Percentiles rank a stretch among this genome's conserved stretches.
Evolutionary conservation across 2,329 filamentous ascomycete species (phyloP).

Genomic region (Trichoderma lentiforme): DNA sequence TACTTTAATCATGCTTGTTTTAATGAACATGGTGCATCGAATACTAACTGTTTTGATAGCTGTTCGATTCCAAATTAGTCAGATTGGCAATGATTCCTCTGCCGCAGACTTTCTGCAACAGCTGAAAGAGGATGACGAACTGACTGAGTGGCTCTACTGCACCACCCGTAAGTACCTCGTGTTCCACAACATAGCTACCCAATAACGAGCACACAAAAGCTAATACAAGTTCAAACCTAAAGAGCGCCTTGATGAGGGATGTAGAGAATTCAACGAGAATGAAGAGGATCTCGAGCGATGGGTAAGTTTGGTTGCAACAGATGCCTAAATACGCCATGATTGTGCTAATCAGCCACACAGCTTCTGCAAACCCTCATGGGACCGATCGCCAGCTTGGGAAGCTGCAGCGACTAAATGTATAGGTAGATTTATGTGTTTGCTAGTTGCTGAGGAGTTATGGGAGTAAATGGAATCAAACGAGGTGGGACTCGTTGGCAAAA

Average conservation of each 20-base stretch:
- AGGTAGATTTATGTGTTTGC: not conserved
- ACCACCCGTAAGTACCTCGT: conserved; percentile 4
- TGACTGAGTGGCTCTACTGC: not conserved
- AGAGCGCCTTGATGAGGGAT: conserved; percentile 14
- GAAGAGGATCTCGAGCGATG: conserved; percentile 14
- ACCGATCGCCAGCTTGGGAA: not conserved
- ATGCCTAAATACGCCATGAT: too few species aligned
- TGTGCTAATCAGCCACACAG: not conserved
- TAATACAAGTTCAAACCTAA: not conserved
- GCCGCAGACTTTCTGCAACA: not conserved
- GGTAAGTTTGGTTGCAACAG: not conserved
- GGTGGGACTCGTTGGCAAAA: not conserved
- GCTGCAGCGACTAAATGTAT: not conserved
- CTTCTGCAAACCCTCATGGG: conserved; percentile 1
- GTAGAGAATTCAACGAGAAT: not conserved
- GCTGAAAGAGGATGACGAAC: not conserved
- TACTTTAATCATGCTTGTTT: not conserved
- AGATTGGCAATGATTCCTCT: conserved; percentile 3
- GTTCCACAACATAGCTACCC: not conserved
- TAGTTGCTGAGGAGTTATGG: not conserved
- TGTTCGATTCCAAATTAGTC: conserved; percentile 12
- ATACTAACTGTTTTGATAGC: not conserved
- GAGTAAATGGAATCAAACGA: not conserved
- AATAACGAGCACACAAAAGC: not conserved
- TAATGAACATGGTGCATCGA: not conserved